Evolutionary conservation across 2,329 filamentous ascomycete species (phyloP).

Genomic region (Chaetomiaceae sp.): DNA sequence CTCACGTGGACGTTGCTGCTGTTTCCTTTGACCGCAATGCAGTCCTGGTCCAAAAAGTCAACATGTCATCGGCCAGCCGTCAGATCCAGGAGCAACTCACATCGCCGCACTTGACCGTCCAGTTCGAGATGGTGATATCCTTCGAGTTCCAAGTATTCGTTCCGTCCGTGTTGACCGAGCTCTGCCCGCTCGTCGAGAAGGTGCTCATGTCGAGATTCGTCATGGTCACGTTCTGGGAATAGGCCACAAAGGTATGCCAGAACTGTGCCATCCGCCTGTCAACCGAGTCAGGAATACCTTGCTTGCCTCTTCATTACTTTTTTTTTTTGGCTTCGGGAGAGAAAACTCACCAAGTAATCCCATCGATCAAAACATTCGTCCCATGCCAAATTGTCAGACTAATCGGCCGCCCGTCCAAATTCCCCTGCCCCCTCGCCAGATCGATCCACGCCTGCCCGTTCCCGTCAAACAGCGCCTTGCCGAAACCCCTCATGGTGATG

Average conservation of each 20-base stretch:
- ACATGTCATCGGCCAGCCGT: too few relatives aligned
- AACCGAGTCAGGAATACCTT: not conserved
- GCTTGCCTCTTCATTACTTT: too few relatives aligned
- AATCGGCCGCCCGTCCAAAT: conserved; percentile 42
- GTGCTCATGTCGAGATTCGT: conserved; percentile 49
- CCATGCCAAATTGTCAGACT: conserved; percentile 41
- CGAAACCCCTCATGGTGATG: conserved; percentile 44
- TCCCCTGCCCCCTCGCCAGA: conserved; percentile 36
- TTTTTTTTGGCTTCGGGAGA: too few relatives aligned
- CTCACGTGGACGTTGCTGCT: conserved; percentile 35
- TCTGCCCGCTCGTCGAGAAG: conserved; percentile 40
- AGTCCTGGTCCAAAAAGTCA: too few relatives aligned
- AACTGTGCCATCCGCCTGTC: conserved; percentile 41
- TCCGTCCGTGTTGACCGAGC: conserved; percentile 47
- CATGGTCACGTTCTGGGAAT: conserved; percentile 47
- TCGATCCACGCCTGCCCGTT: conserved; percentile 45
- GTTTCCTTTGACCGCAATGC: conserved; percentile 38
- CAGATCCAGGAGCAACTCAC: conserved; percentile 24
- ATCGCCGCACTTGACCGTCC: conserved; percentile 39
- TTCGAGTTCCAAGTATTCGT: conserved; percentile 48
- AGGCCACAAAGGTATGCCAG: conserved; percentile 44
- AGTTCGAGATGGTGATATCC: conserved; percentile 41
- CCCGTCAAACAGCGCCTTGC: conserved; percentile 42
- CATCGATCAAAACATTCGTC: conserved; percentile 42
- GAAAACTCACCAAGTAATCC: conserved; percentile 32